phyloP scores from a whole-genome alignment of 2,329 filamentous ascomycete genomes.

The Cordyceps militaris region DNA sequence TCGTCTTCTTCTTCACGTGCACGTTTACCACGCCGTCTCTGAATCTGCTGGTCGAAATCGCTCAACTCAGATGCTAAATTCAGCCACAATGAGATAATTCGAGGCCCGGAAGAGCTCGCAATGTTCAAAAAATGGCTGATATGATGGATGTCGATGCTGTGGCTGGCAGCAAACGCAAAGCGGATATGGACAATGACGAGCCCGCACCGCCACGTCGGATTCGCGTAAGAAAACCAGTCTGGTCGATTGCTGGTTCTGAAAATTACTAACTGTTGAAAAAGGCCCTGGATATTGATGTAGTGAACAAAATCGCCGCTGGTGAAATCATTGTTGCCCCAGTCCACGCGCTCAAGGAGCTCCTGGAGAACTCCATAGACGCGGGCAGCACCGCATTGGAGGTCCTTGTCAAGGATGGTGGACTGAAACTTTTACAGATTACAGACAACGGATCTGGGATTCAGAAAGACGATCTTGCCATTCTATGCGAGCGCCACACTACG shows the following conservation, averaged over 20 bases:
- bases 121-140: constrained; percentile 25
- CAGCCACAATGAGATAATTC: neutral
- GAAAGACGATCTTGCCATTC: constrained; percentile 84
- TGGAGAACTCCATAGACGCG: constrained; percentile 97
- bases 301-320: constrained; percentile 97
- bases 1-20: neutral
- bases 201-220: constrained; percentile 40
- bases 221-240: constrained; percentile 31
- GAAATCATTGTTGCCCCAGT: constrained; percentile 98
- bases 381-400: constrained; percentile 88
- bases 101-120: neutral
- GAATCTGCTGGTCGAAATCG: neutral
- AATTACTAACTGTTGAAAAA: constrained; percentile 28
- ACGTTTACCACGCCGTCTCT: neutral
- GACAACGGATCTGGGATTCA: constrained; percentile 96
- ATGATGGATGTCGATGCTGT: constrained; percentile 39
- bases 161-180: constrained; percentile 44
- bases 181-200: constrained; percentile 30
- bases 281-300: constrained; percentile 84
- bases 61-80: neutral
- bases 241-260: neutral
- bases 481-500: constrained; percentile 94
- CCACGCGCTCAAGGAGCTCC: constrained; percentile 90
- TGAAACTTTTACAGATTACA: constrained; percentile 93
- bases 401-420: constrained; percentile 85